These are phyloP conservation scores for Melastoma malabathricum DNA, from an alignment of 345 rosid species.

Conservation along the genomic window DNA sequence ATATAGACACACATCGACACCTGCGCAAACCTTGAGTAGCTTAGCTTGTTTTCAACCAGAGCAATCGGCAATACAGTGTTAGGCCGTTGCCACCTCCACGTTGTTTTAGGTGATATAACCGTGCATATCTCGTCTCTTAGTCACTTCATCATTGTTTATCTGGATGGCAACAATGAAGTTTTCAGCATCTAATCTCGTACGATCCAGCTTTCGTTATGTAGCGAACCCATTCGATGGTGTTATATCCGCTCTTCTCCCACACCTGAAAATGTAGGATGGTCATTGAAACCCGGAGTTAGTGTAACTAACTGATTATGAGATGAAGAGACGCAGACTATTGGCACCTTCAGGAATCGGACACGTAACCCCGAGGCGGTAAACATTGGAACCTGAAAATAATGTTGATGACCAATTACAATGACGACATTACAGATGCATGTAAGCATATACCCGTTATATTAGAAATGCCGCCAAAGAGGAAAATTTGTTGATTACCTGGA, in stretches of 20 bases:
- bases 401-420: neutral
- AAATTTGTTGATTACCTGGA: conserved; percentile 47
- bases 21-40: too few species aligned
- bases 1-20: too few species aligned
- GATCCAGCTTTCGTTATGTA: conserved; percentile 97
- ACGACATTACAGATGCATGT: too few species aligned
- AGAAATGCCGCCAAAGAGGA: conserved; percentile 4
- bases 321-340: neutral
- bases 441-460: too few species aligned
- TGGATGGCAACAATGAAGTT: conserved; percentile 3
- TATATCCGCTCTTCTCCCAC: conserved; percentile 99
- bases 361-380: conserved; percentile 98
- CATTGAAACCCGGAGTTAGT: too few species aligned
- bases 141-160: neutral
- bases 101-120: too few species aligned
- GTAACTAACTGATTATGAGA: neutral
- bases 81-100: too few species aligned
- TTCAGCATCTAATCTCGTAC: conserved; percentile 92
- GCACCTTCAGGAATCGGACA: conserved; percentile 93
- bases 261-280: conserved; percentile 29
- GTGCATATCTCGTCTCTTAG: too few species aligned
- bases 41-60: too few species aligned
- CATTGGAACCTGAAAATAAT: conserved; percentile 77
- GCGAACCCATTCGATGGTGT: conserved; percentile 98
- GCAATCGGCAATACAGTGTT: too few species aligned